Percentiles rank a stretch among this genome's conserved stretches.
Evolutionary conservation across 768 basidiomycete species (phyloP).

Genomic region (Gymnopilus junonius): DNA sequence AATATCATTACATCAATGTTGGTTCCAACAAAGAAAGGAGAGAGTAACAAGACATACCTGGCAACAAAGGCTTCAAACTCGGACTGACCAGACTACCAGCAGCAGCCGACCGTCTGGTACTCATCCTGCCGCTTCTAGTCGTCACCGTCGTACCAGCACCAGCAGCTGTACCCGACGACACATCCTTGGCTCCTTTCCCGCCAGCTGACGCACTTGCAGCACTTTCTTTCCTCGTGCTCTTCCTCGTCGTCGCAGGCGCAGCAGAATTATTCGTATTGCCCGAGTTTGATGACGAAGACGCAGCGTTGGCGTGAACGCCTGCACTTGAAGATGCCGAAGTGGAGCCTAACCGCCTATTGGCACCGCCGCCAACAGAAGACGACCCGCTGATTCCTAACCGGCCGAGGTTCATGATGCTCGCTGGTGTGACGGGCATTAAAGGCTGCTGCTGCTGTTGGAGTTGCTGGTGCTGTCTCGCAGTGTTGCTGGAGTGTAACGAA

Average conservation of each 20-base stretch:
- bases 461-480: conserved; percentile 6
- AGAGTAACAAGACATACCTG: conserved; percentile 52
- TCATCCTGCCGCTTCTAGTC: conserved; percentile 17
- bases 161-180: not conserved
- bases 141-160: conserved; percentile 8
- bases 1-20: not conserved
- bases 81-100: conserved; percentile 46
- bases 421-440: conserved; percentile 84
- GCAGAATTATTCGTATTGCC: not conserved
- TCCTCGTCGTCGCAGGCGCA: conserved; percentile 1
- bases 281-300: not conserved
- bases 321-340: conserved; percentile 6
- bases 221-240: conserved; percentile 16
- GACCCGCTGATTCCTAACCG: conserved; percentile 54
- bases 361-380: not conserved
- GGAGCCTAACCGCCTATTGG: conserved; percentile 15
- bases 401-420: conserved; percentile 90
- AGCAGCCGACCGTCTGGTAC: conserved; percentile 13
- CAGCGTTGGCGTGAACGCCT: not conserved
- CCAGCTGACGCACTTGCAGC: conserved; percentile 1
- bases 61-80: conserved; percentile 72
- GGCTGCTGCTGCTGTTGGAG: conserved; percentile 29
- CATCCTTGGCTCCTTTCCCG: not conserved
- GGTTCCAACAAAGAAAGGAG: not conserved
- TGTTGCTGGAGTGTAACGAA: not conserved